These are phyloP conservation scores for Grigorovia yakushimaensis DNA, from an alignment of 805 yeast genomes.

Conservation along the genomic window DNA sequence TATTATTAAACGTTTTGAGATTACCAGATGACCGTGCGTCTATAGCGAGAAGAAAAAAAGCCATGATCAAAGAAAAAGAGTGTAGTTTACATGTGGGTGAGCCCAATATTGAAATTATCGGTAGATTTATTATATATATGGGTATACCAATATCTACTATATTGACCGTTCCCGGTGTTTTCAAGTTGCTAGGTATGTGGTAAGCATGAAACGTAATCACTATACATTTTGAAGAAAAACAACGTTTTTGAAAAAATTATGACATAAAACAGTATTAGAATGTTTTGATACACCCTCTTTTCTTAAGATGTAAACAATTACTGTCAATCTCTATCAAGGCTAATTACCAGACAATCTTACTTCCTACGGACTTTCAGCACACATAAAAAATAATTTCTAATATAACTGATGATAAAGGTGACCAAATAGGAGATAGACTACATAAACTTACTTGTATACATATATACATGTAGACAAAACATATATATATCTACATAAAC, in stretches of 20 bases:
- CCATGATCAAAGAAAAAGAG: constrained; percentile 21
- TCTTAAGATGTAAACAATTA: neutral
- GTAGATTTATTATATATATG: constrained; percentile 68
- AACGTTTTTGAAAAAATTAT: neutral
- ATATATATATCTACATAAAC: too few relatives aligned
- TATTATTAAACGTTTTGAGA: constrained; percentile 27
- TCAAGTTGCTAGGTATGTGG: constrained; percentile 5
- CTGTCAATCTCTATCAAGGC: neutral
- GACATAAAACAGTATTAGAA: neutral
- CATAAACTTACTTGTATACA: neutral
- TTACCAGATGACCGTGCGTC: constrained; percentile 17
- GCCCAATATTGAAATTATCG: constrained; percentile 67
- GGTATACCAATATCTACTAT: constrained; percentile 60
- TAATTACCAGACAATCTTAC: neutral
- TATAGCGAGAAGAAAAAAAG: constrained; percentile 16
- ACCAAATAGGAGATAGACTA: too few relatives aligned
- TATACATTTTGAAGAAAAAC: too few relatives aligned
- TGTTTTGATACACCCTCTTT: too few relatives aligned
- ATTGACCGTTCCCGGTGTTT: constrained; percentile 23
- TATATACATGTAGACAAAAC: too few relatives aligned
- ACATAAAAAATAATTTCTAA: neutral
- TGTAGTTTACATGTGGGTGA: constrained; percentile 47
- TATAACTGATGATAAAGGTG: neutral
- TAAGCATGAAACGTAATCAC: too few relatives aligned
- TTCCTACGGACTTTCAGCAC: neutral